phyloP scores from a whole-genome alignment of 345 rosid genomes.

The Schrenkiella parvula region DNA sequence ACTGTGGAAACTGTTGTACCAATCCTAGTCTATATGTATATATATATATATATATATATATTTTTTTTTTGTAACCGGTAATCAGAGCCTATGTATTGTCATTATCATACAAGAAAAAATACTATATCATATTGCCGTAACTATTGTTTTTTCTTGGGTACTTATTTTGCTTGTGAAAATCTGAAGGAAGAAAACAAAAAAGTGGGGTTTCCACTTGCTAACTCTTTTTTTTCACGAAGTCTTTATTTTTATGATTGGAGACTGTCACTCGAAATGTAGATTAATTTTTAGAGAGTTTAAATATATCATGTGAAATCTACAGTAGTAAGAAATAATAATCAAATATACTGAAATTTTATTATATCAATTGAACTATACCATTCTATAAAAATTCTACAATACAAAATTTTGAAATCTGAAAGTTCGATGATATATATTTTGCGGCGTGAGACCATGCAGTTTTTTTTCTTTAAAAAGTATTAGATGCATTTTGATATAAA shows the following conservation, averaged over 20 bases:
- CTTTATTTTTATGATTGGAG: slow-evolving; percentile 3
- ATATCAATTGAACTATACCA: background rate
- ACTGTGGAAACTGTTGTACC: slow-evolving; percentile 4
- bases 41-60: too few species aligned
- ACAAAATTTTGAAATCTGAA: too few species aligned
- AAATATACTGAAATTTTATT: too few species aligned
- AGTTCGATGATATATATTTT: too few species aligned
- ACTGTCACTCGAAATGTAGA: background rate
- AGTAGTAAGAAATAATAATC: background rate
- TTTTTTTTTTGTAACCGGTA: background rate
- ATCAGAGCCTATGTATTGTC: background rate
- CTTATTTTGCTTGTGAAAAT: slow-evolving; percentile 1
- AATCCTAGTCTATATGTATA: too few species aligned
- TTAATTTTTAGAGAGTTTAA: background rate
- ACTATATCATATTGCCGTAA: background rate
- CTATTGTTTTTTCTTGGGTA: background rate
- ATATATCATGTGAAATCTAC: background rate
- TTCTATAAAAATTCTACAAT: too few species aligned
- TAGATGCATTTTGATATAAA: too few species aligned
- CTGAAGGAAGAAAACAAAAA: background rate
- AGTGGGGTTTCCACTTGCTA: slow-evolving; percentile 11
- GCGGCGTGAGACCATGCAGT: too few species aligned
- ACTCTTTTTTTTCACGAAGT: background rate
- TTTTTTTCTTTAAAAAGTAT: too few species aligned
- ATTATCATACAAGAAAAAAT: slow-evolving; percentile 12